Conservation (phyloP, 2,329 filamentous ascomycete species). For the Penicillium hesseltinei region DNA sequence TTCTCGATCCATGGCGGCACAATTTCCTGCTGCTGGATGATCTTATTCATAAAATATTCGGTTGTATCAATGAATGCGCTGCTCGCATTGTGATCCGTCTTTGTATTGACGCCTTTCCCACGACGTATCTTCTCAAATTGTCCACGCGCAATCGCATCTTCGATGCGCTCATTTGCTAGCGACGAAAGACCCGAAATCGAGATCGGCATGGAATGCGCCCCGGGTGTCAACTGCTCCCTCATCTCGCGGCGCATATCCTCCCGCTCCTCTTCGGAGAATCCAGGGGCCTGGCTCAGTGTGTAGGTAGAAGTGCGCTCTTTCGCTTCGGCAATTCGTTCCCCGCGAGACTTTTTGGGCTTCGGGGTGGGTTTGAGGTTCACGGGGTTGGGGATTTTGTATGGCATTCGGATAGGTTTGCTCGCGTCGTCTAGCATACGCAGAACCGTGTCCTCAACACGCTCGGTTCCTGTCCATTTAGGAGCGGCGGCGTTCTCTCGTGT, state of each 20-base stretch:
- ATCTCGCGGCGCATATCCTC: conserved; percentile 71
- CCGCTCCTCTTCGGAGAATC: conserved; percentile 68
- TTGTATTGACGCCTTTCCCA: conserved; percentile 66
- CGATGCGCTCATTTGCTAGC: conserved; percentile 86
- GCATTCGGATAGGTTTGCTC: conserved; percentile 54
- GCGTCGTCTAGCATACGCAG: conserved; percentile 73
- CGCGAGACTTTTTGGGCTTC: conserved; percentile 45
- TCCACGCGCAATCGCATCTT: conserved; percentile 86
- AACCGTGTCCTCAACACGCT: conserved; percentile 70
- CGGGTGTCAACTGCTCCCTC: conserved; percentile 74
- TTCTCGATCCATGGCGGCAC: conserved; percentile 99
- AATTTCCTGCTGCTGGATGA: conserved; percentile 93
- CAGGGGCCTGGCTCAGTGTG: conserved; percentile 52
- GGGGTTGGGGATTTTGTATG: conserved; percentile 43
- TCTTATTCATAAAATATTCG: conserved; percentile 97
- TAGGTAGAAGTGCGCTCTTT: conserved; percentile 60
- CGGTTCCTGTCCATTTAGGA: conserved; percentile 74
- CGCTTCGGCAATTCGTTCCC: conserved; percentile 56
- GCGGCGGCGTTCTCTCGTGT: conserved; percentile 67
- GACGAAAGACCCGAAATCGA: conserved; percentile 75
- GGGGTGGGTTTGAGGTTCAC: conserved; percentile 48
- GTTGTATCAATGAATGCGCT: conserved; percentile 94
- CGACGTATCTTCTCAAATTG: conserved; percentile 83
- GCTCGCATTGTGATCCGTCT: conserved; percentile 76
- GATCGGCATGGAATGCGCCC: conserved; percentile 69